Base-by-base conservation (phyloP, 768 basidiomycete genomes). In the Phaeotremella skinneri region DNA sequence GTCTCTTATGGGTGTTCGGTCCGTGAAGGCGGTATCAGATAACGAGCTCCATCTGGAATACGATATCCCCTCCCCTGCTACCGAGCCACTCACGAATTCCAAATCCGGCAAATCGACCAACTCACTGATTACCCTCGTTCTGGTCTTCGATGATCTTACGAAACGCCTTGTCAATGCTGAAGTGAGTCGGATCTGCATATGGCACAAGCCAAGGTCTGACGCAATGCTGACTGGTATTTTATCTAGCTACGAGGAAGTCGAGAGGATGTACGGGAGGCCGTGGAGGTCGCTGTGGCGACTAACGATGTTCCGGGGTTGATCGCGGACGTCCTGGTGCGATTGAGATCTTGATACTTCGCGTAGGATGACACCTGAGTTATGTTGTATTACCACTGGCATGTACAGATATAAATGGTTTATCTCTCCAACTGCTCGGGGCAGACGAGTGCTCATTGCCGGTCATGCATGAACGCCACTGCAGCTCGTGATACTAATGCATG, bases 41-140 rank as follows among this genome's bases (percentile, higher is more conserved):
- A 89, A 90, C 75, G 88, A 90, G 71, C 80, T 91, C 26, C 82
- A 84, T 27, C 79, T 92, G 43, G 83, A 83, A 7, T 92, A 91
- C 74, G 67, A 61, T 27, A 62, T 70, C 3, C 53, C 64, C 0
- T 37, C 51, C 26, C 17, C 48, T 3, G 1, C 29, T 21, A 17
- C 47, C 16, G 27, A 42, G 2, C 27, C 41, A 17, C n/a, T n/a
- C n/a, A 45, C 13, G 13, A 45, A 23, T 13, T 20, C 20, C 43
- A 45, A 45, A 45, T 45, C 43, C 43, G 23, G 43, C 21, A 11
- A 45, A 45, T 6, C 7, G 13, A 13, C 9, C 11, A 51, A 56
- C 3, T 47, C 59, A 23, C 53, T 48, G 2, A 61, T 69, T 23
- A 67, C 55, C 2, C 31, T 76, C 6, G 56, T 59, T 2, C 41